phyloP scores from a whole-genome alignment of 2,329 filamentous ascomycete genomes.

The Phialocephala sp. region DNA sequence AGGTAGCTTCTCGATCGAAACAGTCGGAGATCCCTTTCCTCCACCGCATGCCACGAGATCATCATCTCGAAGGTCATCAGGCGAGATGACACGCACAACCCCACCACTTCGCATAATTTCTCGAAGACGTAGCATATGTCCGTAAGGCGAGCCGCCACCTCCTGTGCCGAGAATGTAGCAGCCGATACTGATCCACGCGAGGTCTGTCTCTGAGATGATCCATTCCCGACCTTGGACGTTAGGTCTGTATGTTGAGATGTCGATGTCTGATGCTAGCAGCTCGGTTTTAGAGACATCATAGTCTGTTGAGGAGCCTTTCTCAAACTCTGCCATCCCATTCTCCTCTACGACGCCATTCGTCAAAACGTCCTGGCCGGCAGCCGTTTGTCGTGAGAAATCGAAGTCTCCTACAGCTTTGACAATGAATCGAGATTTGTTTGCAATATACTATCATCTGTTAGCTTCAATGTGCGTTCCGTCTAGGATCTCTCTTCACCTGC shows the following conservation, averaged over 20 bases:
- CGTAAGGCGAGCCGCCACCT: constrained; percentile 62
- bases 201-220: constrained; percentile 61
- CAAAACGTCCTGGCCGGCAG: constrained; percentile 17
- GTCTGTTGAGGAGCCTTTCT: constrained; percentile 30
- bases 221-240: constrained; percentile 55
- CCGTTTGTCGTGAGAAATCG: constrained; percentile 49
- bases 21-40: constrained; percentile 63
- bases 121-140: constrained; percentile 56
- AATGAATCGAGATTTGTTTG: constrained; percentile 55
- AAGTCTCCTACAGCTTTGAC: constrained; percentile 65
- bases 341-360: constrained; percentile 10
- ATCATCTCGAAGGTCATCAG: constrained; percentile 55
- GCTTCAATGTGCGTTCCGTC: not conserved
- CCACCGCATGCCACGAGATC: constrained; percentile 61
- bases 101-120: constrained; percentile 57
- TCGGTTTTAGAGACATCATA: constrained; percentile 19
- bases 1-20: constrained; percentile 63
- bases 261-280: constrained; percentile 33
- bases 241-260: constrained; percentile 53
- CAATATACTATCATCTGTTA: constrained; percentile 26
- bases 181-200: constrained; percentile 59
- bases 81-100: constrained; percentile 56
- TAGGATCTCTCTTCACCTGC: constrained; percentile 16
- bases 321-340: constrained; percentile 38
- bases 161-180: constrained; percentile 66